Percentiles rank a stretch among this genome's conserved stretches.
Conservation (phyloP, 2,329 filamentous ascomycete species). For the Balansia obtecta region DNA sequence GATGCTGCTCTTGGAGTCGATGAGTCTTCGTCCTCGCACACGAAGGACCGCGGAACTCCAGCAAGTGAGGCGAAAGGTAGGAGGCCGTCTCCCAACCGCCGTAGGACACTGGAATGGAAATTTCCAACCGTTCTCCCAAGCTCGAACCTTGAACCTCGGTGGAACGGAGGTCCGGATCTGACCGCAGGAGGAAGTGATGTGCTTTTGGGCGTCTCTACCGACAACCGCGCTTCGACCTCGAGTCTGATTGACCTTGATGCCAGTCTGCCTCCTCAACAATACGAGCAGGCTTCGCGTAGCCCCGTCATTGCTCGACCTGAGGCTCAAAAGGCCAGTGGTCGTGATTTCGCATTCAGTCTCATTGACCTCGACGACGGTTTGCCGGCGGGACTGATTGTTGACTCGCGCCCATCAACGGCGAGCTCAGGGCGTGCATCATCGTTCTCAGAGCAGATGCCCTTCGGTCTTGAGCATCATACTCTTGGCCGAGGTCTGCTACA, state of each 20-base stretch:
- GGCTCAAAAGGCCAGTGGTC: background rate
- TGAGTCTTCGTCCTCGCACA: no score
- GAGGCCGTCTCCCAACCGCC: no score
- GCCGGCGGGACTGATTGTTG: background rate
- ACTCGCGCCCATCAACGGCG: background rate
- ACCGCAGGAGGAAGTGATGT: slow-evolving; percentile 1
- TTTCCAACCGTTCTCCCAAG: slow-evolving; percentile 36
- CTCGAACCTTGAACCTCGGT: slow-evolving; percentile 32
- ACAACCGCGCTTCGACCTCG: slow-evolving; percentile 29
- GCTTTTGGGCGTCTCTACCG: slow-evolving; percentile 6
- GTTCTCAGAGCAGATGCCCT: background rate
- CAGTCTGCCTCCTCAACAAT: slow-evolving; percentile 30
- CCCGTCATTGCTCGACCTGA: background rate
- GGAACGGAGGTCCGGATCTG: slow-evolving; percentile 6
- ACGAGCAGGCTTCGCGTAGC: background rate
- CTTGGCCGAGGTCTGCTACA: background rate
- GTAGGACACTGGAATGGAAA: slow-evolving; percentile 42
- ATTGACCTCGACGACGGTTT: background rate
- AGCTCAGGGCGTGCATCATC: background rate
- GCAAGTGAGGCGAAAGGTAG: no score
- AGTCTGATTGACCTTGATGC: slow-evolving; percentile 43
- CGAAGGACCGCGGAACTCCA: no score
- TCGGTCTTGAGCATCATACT: background rate
- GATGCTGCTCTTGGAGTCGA: slow-evolving; percentile 42
- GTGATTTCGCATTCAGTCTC: background rate